Evolutionary conservation across 176 grass and related monocot species (phyloP), one percentile per base, ranked within the genome.

Genomic region (Miscanthus lutarioriparius): DNA sequence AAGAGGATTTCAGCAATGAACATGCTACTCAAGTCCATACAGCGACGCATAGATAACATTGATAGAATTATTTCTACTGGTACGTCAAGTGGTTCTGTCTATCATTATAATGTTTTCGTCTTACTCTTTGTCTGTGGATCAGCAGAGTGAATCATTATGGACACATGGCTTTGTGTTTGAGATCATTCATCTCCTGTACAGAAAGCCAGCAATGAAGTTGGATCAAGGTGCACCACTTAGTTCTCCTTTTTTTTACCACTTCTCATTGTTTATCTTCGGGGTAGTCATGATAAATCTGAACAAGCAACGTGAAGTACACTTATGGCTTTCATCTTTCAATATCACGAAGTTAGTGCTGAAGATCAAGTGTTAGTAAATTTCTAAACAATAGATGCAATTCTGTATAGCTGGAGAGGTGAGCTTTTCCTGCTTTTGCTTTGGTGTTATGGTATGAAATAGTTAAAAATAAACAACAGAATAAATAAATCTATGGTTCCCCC

Each of bases 21-120:
- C 80, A 90, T 93, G 86, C 84, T 95, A 63, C 87, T 98, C 74
- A 93, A 76, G 54, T 92, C 96, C 80, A 92, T 95, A 89, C 96
- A 95, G 64, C 88, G 88, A 70, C 86, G 96, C 51, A 90, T 98
- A 13, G 96, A 98, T 91, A 89, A 87, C 81, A 86, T 95, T 20
- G 93, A 98, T 66, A 84, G 70, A 71, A 92, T 92, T 72, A 79
- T 98, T 85, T 92, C 91, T 83, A 79, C 84, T 64, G 92, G 95
- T 72, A 62, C 56, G 70, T 36, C 85, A 81, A 81, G 64, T 86
- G 91, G 93, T 95, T 87, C 26, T 87, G 12, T 25, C 79, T 35
- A 51, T 53, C 8, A 6, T 49, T 30, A 67, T 68, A 74, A 79
- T 72, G 25, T 47, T 61, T 32, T 63, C 27, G 5, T 30, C 35